Conservation (phyloP, 208 protist species). For the Leishmania gerbilli region DNA sequence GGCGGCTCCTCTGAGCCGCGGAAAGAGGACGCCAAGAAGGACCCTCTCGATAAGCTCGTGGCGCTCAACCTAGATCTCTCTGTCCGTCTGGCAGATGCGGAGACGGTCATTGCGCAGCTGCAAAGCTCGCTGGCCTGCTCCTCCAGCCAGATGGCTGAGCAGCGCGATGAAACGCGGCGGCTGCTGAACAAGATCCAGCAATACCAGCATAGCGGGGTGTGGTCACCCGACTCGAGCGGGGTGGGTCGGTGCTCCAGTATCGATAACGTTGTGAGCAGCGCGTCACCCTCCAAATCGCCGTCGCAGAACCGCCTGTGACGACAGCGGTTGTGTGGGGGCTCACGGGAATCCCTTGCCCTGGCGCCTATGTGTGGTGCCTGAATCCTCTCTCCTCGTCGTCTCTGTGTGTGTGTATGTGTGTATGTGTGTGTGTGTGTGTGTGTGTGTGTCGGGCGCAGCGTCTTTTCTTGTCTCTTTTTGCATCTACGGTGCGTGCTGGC, state of each 20-base stretch:
- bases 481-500: not conserved
- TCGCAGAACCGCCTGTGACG: not conserved
- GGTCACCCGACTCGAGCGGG: not conserved
- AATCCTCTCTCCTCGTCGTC: not conserved
- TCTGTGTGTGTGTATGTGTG: not conserved
- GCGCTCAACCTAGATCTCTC: slow-evolving; percentile 41
- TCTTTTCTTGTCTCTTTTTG: slow-evolving; percentile 24
- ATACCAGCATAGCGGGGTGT: slow-evolving; percentile 16
- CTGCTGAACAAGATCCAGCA: slow-evolving; percentile 31
- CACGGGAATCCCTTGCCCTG: not conserved
- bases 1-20: not conserved
- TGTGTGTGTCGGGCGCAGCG: not conserved
- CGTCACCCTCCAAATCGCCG: slow-evolving; percentile 8
- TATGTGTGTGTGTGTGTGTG: not conserved
- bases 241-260: not conserved
- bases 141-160: slow-evolving; percentile 24
- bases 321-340: not conserved
- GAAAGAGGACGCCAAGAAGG: not conserved
- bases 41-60: slow-evolving; percentile 20
- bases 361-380: not conserved
- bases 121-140: slow-evolving; percentile 28
- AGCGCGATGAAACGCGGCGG: slow-evolving; percentile 31
- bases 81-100: slow-evolving; percentile 38
- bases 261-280: slow-evolving; percentile 9
- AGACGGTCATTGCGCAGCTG: slow-evolving; percentile 37